Evolutionary conservation across 139 green algal species (phyloP), one percentile per base, ranked within the genome.

Genomic region (Chlorella vulgaris): DNA sequence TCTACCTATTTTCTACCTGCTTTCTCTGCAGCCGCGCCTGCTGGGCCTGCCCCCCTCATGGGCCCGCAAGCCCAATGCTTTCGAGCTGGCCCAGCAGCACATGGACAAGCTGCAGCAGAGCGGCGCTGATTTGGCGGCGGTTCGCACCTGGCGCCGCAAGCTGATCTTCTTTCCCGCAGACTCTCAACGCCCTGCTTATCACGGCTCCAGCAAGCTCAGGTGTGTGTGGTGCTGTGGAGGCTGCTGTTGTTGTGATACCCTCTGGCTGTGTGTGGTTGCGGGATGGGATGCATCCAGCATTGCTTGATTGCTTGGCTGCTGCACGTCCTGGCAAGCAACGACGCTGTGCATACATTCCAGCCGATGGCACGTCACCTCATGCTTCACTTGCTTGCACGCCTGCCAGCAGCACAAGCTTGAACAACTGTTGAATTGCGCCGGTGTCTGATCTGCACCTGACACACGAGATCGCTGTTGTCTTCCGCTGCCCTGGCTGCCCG

Each of bases 111-210:
- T 78, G 21, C 33, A 66, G 69, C 43, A 53, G 35, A 42, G 81
- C 60, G 73, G 63, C 35, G 53, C 36, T 7, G 70, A 86, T 40
- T 15, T 24, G 28, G 35, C 62, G 6, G n/a, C 33, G 33, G 55
- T 91, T 47, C 78, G 63, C 47, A 87, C 78, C n/a, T 92, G 86
- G 82, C 89, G 91, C 43, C 86, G 88, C 38, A 94, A 94, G 88
- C 74, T 91, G 28, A 42, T 92, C 13, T 91, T 75, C 82, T 83
- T 85, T 53, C 33, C 55, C 2, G 78, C 36, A 40, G 77, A 86
- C 70, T 86, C 63, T 0, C 62, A 69, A 78, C 76, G 91, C 36
- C 91, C 91, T n/a, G 60, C 91, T 33, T 93, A 81, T 84, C 91
- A 91, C 67, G 90, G 91, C 65, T 91, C 85, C 67, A 85, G 70